Evolutionary conservation across 139 green algal species (phyloP), one percentile per base, ranked within the genome.

Genomic region (Picochlorum sp.): DNA sequence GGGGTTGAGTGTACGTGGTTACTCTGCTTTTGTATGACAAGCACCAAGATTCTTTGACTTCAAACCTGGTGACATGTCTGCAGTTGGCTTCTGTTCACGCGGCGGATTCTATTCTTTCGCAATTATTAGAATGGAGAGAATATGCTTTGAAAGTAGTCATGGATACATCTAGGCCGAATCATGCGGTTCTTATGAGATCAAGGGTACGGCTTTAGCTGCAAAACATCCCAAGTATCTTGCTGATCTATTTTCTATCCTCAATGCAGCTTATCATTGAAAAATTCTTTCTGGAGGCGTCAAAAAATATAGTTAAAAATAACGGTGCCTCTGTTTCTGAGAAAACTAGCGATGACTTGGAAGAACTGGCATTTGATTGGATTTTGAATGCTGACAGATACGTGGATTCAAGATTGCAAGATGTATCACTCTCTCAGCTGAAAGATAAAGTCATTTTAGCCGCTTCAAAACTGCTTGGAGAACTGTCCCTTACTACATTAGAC

Each of bases 261-360:
- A 26, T 54, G 47, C 47, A 54, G 47, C 74, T 77, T 16, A 74
- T 76, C 9, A 73, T 82, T 38, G 86, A 92, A 64, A 63, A 76
- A 2, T 58, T 89, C 16, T 89, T 90, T 44, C 69, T 92, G 44
- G 83, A 92, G 49, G 71, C 71, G 6, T 52, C 79, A 0, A 56
- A 74, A 15, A 63, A 74, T 60, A 63, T 92, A 52, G 68, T 85
- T 21, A 61, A 66, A 28, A 66, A 66, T 18, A 52, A 24, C 3
- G 71, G 63, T 16, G 44, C 57, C 11, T 70, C 68, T 15, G 64
- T 84, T 20, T 50, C 57, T 18, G 63, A 59, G 18, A 47, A 50
- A 5, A 67, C 83, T 65, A 49, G 45, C 8, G 20, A 55, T 7
- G 75, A 75, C 20, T 26, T 83, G 50, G 69, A 80, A 68, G 65